A percentile compares a stretch with the other conserved stretches of the same genome.
Conservation (phyloP, 1,139 yeast genomes). For the Nakaseomyces uthaithaninus region DNA sequence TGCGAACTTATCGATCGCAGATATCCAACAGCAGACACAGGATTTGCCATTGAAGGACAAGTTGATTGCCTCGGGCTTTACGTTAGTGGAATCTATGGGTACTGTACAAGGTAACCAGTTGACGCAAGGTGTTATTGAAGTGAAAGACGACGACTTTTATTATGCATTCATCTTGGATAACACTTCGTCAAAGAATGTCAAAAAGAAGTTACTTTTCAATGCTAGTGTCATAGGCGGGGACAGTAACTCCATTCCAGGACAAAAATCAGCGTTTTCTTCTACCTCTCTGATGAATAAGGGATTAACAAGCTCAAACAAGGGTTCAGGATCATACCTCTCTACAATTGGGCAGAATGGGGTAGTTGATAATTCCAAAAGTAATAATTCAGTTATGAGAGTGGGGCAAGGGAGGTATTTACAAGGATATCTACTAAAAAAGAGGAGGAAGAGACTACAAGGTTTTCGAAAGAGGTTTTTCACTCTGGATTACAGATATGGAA, state of each 20-base stretch:
- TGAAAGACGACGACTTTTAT: slow-evolving; percentile 43
- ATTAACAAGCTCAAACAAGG: neutral
- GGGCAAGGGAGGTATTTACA: slow-evolving; percentile 41
- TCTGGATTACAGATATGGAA: slow-evolving; percentile 72
- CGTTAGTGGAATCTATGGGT: slow-evolving; percentile 40
- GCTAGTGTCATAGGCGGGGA: slow-evolving; percentile 26
- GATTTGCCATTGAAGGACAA: slow-evolving; percentile 34
- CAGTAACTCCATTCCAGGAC: slow-evolving; percentile 14
- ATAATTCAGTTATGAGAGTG: slow-evolving; percentile 20
- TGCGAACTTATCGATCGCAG: slow-evolving; percentile 25
- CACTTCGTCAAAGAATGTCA: slow-evolving; percentile 76
- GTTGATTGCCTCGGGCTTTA: slow-evolving; percentile 35
- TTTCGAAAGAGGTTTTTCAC: slow-evolving; percentile 79
- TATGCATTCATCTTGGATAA: slow-evolving; percentile 90
- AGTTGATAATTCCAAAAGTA: slow-evolving; percentile 43
- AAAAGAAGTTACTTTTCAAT: slow-evolving; percentile 72
- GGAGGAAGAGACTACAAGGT: slow-evolving; percentile 76
- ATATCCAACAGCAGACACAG: slow-evolving; percentile 28
- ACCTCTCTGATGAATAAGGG: slow-evolving; percentile 6
- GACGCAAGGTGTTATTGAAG: slow-evolving; percentile 54
- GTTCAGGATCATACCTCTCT: neutral
- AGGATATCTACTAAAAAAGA: slow-evolving; percentile 70
- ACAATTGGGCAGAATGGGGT: slow-evolving; percentile 23
- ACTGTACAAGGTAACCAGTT: slow-evolving; percentile 47
- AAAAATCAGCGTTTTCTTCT: slow-evolving; percentile 18